A percentile compares a stretch with the other conserved stretches of the same genome.
Conservation (phyloP, 1,139 yeast genomes). For the Sugiyamaella pinicola region DNA sequence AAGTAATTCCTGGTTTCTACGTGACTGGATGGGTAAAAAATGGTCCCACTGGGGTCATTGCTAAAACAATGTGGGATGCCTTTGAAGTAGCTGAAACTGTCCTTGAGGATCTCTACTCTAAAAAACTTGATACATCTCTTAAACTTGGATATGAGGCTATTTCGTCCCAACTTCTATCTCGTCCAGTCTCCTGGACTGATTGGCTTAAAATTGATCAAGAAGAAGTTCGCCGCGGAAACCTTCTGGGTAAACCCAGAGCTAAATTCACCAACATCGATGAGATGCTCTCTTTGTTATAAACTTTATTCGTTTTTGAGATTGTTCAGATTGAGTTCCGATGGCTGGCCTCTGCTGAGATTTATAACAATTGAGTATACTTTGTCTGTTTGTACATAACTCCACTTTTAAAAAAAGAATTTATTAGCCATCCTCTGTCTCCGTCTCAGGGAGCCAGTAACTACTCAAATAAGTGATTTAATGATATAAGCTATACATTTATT, state of each 20-base stretch:
- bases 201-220: conserved; percentile 64
- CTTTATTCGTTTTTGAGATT: too few relatives aligned
- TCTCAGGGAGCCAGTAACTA: too few relatives aligned
- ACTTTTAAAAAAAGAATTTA: too few relatives aligned
- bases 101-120: conserved; percentile 49
- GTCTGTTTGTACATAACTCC: too few relatives aligned
- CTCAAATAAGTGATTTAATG: too few relatives aligned
- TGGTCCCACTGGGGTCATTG: conserved; percentile 91
- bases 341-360: too few relatives aligned
- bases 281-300: too few relatives aligned
- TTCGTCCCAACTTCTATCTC: conserved; percentile 37
- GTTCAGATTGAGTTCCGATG: too few relatives aligned
- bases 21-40: conserved; percentile 91
- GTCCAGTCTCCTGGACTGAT: conserved; percentile 63
- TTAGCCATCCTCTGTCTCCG: too few relatives aligned
- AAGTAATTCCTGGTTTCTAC: conserved; percentile 58
- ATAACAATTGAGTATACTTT: too few relatives aligned
- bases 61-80: conserved; percentile 85
- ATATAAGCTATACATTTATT: too few relatives aligned
- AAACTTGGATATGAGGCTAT: conserved; percentile 44
- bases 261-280: conserved; percentile 56
- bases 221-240: conserved; percentile 56
- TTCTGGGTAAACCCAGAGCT: conserved; percentile 55
- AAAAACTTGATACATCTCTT: conserved; percentile 26
- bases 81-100: conserved; percentile 73